phyloP scores from a whole-genome alignment of 305 asterid genomes.

The Fraxinus dipetala region DNA sequence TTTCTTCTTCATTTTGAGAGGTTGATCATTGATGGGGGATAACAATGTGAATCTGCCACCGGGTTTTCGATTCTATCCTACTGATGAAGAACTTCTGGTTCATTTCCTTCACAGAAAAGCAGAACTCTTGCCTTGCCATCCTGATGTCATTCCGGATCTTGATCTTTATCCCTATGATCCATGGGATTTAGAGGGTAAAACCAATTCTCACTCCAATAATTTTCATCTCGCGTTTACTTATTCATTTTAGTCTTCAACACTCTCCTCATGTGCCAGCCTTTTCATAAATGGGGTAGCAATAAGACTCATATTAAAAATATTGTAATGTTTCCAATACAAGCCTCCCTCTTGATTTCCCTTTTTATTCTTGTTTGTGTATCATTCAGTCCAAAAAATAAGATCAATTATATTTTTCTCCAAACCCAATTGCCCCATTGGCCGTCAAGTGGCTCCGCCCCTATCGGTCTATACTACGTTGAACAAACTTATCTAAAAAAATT shows the following conservation, averaged over 20 bases:
- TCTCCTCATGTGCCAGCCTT: background rate
- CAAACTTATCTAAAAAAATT: background rate
- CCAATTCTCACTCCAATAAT: background rate
- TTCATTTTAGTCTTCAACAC: background rate
- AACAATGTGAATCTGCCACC: constrained; percentile 72
- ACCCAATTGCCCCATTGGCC: background rate
- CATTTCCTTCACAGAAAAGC: constrained; percentile 93
- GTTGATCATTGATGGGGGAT: constrained; percentile 48
- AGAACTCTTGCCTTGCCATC: constrained; percentile 74
- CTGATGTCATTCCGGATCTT: constrained; percentile 93
- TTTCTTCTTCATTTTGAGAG: background rate
- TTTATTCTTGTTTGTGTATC: background rate
- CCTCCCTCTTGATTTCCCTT: background rate
- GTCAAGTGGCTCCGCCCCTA: background rate
- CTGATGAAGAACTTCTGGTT: constrained; percentile 88
- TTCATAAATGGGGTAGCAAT: background rate
- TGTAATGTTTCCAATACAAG: background rate
- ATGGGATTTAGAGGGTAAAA: constrained; percentile 84
- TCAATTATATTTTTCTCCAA: background rate
- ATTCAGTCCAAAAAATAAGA: background rate
- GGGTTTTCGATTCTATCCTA: constrained; percentile 81
- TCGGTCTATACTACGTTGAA: background rate
- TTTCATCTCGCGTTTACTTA: background rate
- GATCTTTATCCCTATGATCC: constrained; percentile 88
- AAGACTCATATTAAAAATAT: background rate